phyloP scores from a whole-genome alignment of 192 early-diverging fungal species.

The Pecoramyces ruminantium region DNA sequence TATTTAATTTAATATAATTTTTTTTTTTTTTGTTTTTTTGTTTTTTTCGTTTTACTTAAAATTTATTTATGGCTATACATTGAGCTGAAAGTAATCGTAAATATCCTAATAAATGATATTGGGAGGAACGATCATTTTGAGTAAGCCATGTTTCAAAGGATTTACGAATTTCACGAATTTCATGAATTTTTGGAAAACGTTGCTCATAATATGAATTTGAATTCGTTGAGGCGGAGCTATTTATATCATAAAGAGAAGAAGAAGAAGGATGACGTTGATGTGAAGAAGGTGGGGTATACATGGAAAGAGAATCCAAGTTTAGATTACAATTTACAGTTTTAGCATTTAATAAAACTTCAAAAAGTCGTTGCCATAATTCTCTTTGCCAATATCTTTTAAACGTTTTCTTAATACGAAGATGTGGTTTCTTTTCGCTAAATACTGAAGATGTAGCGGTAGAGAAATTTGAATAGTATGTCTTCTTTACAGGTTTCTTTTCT shows the following conservation, averaged over 20 bases:
- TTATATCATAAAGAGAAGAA: not conserved
- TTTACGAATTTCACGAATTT: not conserved
- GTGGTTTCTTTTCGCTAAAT: not conserved
- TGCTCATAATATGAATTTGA: not conserved
- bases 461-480: not conserved
- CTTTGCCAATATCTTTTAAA: slow-evolving; percentile 20
- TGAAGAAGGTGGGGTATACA: no score
- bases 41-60: not conserved
- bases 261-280: not conserved
- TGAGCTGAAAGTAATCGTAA: not conserved
- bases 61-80: not conserved
- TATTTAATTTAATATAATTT: no score
- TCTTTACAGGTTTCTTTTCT: not conserved
- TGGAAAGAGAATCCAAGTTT: not conserved
- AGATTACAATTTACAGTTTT: not conserved
- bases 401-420: slow-evolving; percentile 1
- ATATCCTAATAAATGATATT: not conserved
- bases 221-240: not conserved
- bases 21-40: no score
- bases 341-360: slow-evolving; percentile 26
- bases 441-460: not conserved
- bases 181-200: not conserved
- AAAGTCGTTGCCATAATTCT: slow-evolving; percentile 20
- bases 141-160: not conserved
- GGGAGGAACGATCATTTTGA: not conserved